phyloP scores from a whole-genome alignment of 2,329 filamentous ascomycete genomes.

The Fusarium euwallaceae region DNA sequence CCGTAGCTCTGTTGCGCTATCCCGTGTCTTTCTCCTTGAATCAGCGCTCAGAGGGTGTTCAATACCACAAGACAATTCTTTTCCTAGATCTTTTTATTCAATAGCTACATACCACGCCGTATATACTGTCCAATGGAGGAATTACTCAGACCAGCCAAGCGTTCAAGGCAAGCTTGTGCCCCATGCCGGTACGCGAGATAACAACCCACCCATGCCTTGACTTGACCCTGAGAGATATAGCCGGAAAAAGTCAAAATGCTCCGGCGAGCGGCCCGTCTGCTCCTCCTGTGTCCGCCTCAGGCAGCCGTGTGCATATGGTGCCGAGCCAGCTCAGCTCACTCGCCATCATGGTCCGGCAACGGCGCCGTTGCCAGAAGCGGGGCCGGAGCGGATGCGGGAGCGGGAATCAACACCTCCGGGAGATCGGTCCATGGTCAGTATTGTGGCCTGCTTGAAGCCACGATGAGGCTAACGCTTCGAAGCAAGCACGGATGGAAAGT shows the following conservation, averaged over 20 bases:
- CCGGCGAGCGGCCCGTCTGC: constrained; percentile 20
- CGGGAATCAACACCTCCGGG: not conserved
- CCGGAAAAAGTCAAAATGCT: constrained; percentile 20
- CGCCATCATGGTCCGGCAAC: not conserved
- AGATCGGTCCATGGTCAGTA: not conserved
- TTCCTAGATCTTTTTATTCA: not conserved
- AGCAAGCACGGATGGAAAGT: not conserved
- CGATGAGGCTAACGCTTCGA: not conserved
- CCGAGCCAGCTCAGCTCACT: not conserved
- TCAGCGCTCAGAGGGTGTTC: not conserved
- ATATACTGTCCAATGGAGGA: not conserved
- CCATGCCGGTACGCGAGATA: not conserved
- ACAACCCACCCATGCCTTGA: constrained; percentile 38
- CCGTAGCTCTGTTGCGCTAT: not conserved
- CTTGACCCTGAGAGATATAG: constrained; percentile 37
- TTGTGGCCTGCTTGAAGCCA: not conserved
- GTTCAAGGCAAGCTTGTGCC: not conserved
- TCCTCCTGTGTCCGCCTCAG: constrained; percentile 9
- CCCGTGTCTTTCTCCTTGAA: not conserved
- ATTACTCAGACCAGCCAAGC: not conserved
- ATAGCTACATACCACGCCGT: not conserved
- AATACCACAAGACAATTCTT: not conserved
- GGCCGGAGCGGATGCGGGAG: not conserved
- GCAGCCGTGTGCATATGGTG: not conserved
- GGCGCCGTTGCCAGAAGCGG: not conserved